Base-by-base conservation (phyloP, 1,284 basidiomycete genomes). In the Pseudomicrostroma phylloplanum region DNA sequence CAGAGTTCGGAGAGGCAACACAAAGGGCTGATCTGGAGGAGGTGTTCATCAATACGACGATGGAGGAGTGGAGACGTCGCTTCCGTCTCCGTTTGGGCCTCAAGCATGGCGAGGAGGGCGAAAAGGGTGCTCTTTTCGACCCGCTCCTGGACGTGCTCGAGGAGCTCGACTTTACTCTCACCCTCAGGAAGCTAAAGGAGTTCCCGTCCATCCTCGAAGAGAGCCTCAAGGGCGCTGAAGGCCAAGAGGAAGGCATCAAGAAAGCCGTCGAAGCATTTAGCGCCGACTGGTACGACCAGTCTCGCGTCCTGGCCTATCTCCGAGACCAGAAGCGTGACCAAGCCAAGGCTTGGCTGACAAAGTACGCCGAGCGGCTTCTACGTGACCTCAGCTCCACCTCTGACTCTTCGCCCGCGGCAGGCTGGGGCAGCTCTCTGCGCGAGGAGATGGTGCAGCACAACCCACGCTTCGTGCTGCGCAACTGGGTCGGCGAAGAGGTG, bases 401-500 rank as follows among this genome's bases (percentile, higher is more conserved):
- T 11, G 63, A 64, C 2, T 62, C 64, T 25, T 43, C 63, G 23
- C 62, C 68, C 12, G 58, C 58, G 1, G 19, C n/a, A 8, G 46
- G 49, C 19, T 58, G 48, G 30, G 39, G 42, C 40, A 48, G 2
- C 19, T 13, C 23, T 19, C 39, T 15, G 4, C 42, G 15, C 39
- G 56, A 43, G 17, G 67, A 66, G 57, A 70, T 76, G 69, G 58
- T 59, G 43, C 19, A 30, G 17, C 64, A 63, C 51, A 77, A 77
- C 36, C 76, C 76, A 11, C 58, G 64, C 7, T 78, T 78, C 43
- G 68, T 77, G 39, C 63, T 78, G 55, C 67, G 76, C 39, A 77
- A 78, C 49, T 78, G 76, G 76, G 60, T 77, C 21, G 73, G 71
- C 15, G 69, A 74, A 56, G 75, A 74, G 42, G 75, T 73, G 12